Evolutionary conservation across 345 rosid genomes (phyloP).

Genomic region (Lepidium sativum): DNA sequence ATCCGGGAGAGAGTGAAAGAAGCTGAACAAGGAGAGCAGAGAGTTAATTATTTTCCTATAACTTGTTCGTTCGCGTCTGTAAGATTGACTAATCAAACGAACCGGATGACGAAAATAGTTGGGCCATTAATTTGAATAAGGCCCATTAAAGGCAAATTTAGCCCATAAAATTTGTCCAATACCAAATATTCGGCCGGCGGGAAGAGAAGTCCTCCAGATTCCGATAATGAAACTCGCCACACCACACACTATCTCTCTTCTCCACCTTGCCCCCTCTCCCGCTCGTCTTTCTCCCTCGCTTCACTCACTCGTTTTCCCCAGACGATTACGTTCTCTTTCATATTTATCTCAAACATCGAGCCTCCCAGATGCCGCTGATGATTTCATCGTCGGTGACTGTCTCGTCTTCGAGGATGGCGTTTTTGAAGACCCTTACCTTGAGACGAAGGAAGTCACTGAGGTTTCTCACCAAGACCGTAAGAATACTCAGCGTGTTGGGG

Average conservation of each 20-base stretch:
- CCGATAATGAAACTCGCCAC: slow-evolving; percentile 26
- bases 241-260: slow-evolving; percentile 20
- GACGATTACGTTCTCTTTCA: slow-evolving; percentile 30
- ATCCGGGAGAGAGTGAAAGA: background rate
- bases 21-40: background rate
- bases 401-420: slow-evolving; percentile 83
- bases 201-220: background rate
- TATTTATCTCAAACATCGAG: slow-evolving; percentile 35
- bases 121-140: background rate
- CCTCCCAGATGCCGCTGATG: slow-evolving; percentile 29
- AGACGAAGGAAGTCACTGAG: background rate
- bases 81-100: background rate
- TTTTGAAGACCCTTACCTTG: slow-evolving; percentile 68
- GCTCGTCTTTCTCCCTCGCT: slow-evolving; percentile 6
- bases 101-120: background rate
- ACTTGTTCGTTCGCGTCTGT: too few relatives aligned
- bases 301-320: slow-evolving; percentile 19
- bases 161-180: background rate
- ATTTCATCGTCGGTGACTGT: slow-evolving; percentile 74
- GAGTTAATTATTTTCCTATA: too few relatives aligned
- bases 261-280: background rate
- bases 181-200: background rate
- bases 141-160: background rate
- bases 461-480: background rate
- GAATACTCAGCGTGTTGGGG: background rate